Evolutionary conservation across 352 stramenopile species (phyloP), one percentile per base, ranked within the genome.

Genomic region (Albugo laibachii): DNA sequence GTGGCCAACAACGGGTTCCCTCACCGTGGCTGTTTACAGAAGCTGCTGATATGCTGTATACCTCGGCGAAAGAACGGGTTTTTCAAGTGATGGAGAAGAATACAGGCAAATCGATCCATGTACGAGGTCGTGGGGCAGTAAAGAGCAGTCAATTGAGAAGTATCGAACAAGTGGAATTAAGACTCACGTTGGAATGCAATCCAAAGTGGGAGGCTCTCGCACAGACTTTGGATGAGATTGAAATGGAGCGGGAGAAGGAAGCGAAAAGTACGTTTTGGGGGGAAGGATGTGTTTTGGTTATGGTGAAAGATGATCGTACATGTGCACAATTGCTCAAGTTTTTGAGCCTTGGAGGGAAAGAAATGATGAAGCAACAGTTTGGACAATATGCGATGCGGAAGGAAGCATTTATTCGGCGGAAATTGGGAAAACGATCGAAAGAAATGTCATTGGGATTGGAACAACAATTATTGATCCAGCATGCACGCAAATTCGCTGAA

Each of bases 21-120:
- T 95, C 86, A 15, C 74, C 93, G 20, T 98, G 94, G 94, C 55
- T 99, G 18, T 81, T 96, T 50, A 96, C 85, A 2, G 78, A 92
- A 51, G 83, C 86, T 0, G 94, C 91, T 0, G 89, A 98, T 54
- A 68, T 80, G 1, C 56, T 98, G 16, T 92, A 97, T 53, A 68
- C 62, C n/a, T 72, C 84, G 3, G 91, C 91, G 14, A 97, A 97
- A 57, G 81, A 93, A 42, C 67, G 93, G 14, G 57, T 97, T 19
- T 97, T 95, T 40, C 73, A 73, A 31, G 60, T 97, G 11, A 54
- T 83, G 2, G 67, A 85, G 45, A 49, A 53, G 11, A 68, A 63
- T 42, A 80, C 57, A 5, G 69, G 72, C 19, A 58, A 50, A 8
- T 56, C 61, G 0, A 49, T 78, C 11, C 64, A 81, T 27, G 14